Evolutionary conservation across 768 basidiomycete species (phyloP), one percentile per base, ranked within the genome.

Genomic region (Galerina marginata): DNA sequence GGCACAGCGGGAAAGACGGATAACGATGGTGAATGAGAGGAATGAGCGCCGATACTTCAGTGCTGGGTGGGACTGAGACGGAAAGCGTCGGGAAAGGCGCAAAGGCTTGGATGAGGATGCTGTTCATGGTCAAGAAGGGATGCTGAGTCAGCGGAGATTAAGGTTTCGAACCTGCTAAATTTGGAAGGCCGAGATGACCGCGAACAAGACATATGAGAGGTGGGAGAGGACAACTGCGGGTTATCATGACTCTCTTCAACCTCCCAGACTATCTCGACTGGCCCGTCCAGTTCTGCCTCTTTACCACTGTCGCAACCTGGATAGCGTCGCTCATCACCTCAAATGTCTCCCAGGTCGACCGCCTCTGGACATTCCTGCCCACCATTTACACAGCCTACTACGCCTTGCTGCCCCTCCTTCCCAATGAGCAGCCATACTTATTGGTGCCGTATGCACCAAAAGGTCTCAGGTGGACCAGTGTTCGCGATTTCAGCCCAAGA

Each of bases 341-440:
- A 43, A 95, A 96, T 66, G 89, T 91, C 49, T 92, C 90, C 1
- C 92, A 95, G 70, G 93, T 96, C 25, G 94, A 98, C 76, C 86
- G 92, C 29, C 69, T 94, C 26, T 89, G 87, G 87, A 86, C 91
- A 0, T 86, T 95, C 72, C 67, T 92, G 38, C 95, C 96, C 0
- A 82, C 89, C 6, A 80, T 96, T 16, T 96, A 96, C 74, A 86
- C 89, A 0, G 86, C 88, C 1, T 93, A 93, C 70, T 94, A 86
- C 70, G 90, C 95, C 0, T 77, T 97, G 29, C 73, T 91, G 2
- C 95, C 93, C 0, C 74, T 90, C 6, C 79, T 81, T 68, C 83
- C 82, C 3, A 68, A 71, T 54, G 56, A 68, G n/a, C 81, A 78
- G 60, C 67, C 74, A 0, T 72, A 77, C 9, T 70, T 75, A 20